Base-by-base conservation (phyloP, 768 basidiomycete species). In the Leccinum variicolor region DNA sequence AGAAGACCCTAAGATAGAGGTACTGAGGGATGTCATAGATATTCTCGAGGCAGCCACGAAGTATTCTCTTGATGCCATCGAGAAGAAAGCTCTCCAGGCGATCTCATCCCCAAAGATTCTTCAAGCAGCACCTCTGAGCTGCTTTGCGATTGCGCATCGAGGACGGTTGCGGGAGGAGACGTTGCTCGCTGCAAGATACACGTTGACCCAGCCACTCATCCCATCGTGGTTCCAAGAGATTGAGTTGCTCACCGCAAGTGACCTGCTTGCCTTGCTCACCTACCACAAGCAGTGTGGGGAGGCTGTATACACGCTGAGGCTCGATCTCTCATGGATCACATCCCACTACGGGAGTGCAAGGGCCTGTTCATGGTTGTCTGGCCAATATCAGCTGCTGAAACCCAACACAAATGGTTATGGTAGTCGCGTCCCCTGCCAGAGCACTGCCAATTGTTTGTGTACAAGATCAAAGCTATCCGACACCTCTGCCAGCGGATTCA, bases 131-230 rank as follows among this genome's bases (percentile, higher is more conserved):
- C 60, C 75, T 3, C 29, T 76, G 4, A 64, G 67, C 1, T 66
- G 66, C 4, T 76, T 72, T 52, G 73, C 71, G 1, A 62, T 76
- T 6, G 70, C 73, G 2, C 56, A 55, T 21, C 65, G 56, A 2
- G 66, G 60, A 19, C 31, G 34, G 5, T 50, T 72, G 34, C 52
- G 46, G 29, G 57, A 66, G 2, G 65, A 74, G 57, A 69, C 69
- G 0, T 25, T 58, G 9, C 57, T 68, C 2, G 71, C 74, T 13
- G 71, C 73, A 2, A 66, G 53, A n/a, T 56, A 60, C 43, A 70
- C 74, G 1, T 57, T 76, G 48, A 45, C 62, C 14, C 54, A 67
- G 28, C 67, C 72, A 3, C 60, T 73, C 34, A 49, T 66, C 11
- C 64, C 69, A 1, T 46, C 52, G 5, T 64, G 65, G 56, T 65